phyloP scores from a whole-genome alignment of 345 rosid genomes.

The Aurinia saxatilis region DNA sequence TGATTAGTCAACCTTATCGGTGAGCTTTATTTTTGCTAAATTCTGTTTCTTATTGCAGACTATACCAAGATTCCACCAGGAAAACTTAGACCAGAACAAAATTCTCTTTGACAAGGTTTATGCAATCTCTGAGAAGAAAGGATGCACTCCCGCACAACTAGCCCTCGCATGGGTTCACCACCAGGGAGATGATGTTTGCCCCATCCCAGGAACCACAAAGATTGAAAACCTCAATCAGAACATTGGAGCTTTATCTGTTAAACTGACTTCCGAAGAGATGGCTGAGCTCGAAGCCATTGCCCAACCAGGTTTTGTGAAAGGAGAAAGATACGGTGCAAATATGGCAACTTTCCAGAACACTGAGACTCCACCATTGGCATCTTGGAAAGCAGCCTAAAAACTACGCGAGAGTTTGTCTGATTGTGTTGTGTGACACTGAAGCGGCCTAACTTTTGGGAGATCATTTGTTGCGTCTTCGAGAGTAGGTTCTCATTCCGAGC shows the following conservation, averaged over 20 bases:
- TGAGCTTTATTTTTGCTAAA: background rate
- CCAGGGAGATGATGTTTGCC: constrained; percentile 57
- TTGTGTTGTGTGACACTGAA: background rate
- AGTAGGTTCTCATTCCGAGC: background rate
- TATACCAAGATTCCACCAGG: constrained; percentile 47
- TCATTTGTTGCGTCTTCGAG: background rate
- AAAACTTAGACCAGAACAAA: constrained; percentile 45
- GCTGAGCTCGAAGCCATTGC: constrained; percentile 41
- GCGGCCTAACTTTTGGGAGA: background rate
- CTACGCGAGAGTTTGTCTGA: background rate
- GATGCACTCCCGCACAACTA: constrained; percentile 51
- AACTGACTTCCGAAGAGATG: constrained; percentile 46
- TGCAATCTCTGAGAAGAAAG: constrained; percentile 41
- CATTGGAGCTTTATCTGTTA: constrained; percentile 47
- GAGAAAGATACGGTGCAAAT: constrained; percentile 18
- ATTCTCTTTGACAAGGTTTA: constrained; percentile 33
- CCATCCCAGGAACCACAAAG: constrained; percentile 58
- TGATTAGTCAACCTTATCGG: background rate
- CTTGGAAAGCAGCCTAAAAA: constrained; percentile 34
- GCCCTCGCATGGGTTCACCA: constrained; percentile 69
- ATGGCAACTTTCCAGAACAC: constrained; percentile 14
- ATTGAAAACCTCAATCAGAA: constrained; percentile 50
- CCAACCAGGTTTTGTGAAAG: constrained; percentile 34
- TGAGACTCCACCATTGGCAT: constrained; percentile 45
- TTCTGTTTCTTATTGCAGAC: constrained; percentile 15